A percentile compares a stretch with the other conserved stretches of the same genome.
phyloP scores from a whole-genome alignment of 1,139 yeast species.

The Geotrichum fermentans region DNA sequence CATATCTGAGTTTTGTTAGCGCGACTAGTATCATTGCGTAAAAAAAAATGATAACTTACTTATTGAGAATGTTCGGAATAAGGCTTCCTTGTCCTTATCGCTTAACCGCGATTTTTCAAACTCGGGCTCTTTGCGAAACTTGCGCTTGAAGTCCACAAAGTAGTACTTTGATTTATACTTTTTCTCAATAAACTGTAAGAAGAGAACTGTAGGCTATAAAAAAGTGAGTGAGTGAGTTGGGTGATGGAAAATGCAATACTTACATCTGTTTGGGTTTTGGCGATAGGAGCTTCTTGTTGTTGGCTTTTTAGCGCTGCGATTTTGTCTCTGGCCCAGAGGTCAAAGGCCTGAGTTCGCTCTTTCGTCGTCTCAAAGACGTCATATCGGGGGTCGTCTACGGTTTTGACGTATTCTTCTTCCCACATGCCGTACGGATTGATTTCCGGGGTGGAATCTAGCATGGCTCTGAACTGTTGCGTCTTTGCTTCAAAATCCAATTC shows the following conservation, averaged over 20 bases:
- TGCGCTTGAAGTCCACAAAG: slow-evolving; percentile 47
- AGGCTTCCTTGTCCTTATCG: slow-evolving; percentile 41
- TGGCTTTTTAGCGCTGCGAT: slow-evolving; percentile 20
- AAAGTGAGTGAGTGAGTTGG: no score
- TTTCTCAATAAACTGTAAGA: slow-evolving; percentile 36
- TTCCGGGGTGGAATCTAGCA: slow-evolving; percentile 11
- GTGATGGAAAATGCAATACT: neutral
- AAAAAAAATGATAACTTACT: slow-evolving; percentile 6
- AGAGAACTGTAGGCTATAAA: slow-evolving; percentile 29
- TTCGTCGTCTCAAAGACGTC: slow-evolving; percentile 37
- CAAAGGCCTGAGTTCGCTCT: slow-evolving; percentile 40
- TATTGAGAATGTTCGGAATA: slow-evolving; percentile 38
- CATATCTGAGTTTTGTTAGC: slow-evolving; percentile 11
- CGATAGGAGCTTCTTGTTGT: slow-evolving; percentile 12
- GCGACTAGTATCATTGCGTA: neutral
- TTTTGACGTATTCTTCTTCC: slow-evolving; percentile 44
- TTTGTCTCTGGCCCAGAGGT: slow-evolving; percentile 40
- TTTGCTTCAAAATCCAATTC: slow-evolving; percentile 21
- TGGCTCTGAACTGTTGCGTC: neutral
- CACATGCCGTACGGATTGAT: slow-evolving; percentile 46
- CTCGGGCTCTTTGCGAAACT: slow-evolving; percentile 34
- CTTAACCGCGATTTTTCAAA: slow-evolving; percentile 34
- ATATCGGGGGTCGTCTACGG: slow-evolving; percentile 43
- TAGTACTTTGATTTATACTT: slow-evolving; percentile 35
- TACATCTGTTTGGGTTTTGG: slow-evolving; percentile 9